Evolutionary conservation across 73 alveolate species (phyloP), one percentile per base, ranked within the genome.

Genomic region (Paramecium caudatum): DNA sequence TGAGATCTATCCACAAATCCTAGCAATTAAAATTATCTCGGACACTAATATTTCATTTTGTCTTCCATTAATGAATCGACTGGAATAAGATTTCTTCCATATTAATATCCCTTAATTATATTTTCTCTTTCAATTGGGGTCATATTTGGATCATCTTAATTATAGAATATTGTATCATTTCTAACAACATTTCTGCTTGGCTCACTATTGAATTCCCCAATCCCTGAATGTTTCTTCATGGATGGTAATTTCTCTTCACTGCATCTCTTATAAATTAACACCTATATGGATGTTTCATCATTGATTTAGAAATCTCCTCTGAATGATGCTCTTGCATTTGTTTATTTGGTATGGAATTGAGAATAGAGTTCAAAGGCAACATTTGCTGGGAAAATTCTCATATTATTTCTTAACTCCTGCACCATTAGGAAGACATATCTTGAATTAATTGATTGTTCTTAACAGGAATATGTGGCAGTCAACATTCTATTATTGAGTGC

Each of bases 51-150:
- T 65, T 96, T 96, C 83, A 97, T 82, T n/a, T 95, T 88, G 2
- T 91, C 94, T 61, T 96, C 99, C 90, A 95, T 93, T 15, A 93
- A 93, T 33, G 90, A 43, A 17, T 95, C 91, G 1, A 97, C 97
- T 5, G 99, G 99, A 25, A 97, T 98, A 8, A 96, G 62, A 25
- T 94, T 90, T 55, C 96, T 94, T 5, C 99, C 99, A 91, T 97
- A 97, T 69, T 91, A 84, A 74, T 93, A 97, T 6, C 99, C 99
- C 62, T 95, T 97, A 7, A 95, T 94, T 9, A 97, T 93, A 46
- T 93, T 90, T 13, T 96, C 98, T 34, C 91, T 90, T 19, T 91
- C 96, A 6, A 96, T 86, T 1, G 97, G 97, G 8, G 85, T 94
- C 90, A 95, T 78, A 5, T 96, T 96, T 7, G 99, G 99, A 47